Percentiles rank a stretch among this genome's conserved stretches.
These are phyloP conservation scores for Cladosporium sp. DNA, from an alignment of 2,329 filamentous ascomycete species.

Conservation along the genomic window DNA sequence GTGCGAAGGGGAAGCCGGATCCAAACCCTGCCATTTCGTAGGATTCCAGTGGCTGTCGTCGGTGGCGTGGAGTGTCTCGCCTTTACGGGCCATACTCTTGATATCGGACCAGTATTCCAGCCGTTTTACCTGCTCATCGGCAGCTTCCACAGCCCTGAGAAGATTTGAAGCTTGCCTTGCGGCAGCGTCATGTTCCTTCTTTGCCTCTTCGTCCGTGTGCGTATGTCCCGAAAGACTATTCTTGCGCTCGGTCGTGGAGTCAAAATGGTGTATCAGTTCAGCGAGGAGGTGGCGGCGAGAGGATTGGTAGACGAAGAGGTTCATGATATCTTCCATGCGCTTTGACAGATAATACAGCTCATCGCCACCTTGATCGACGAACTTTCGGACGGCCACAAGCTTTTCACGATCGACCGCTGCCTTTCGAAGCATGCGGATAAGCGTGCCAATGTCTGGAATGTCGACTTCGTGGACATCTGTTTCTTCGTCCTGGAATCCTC, in stretches of 20 bases:
- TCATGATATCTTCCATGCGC: slow-evolving; percentile 80
- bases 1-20: slow-evolving; percentile 11
- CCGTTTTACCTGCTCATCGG: slow-evolving; percentile 73
- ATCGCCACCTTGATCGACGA: slow-evolving; percentile 70
- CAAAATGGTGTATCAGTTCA: slow-evolving; percentile 59
- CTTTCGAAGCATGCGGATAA: slow-evolving; percentile 64
- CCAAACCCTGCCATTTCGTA: slow-evolving; percentile 13
- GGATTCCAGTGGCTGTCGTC: slow-evolving; percentile 10
- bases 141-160: slow-evolving; percentile 68
- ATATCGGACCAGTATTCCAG: slow-evolving; percentile 84
- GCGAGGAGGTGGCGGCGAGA: slow-evolving; percentile 74
- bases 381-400: slow-evolving; percentile 75
- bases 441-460: slow-evolving; percentile 60
- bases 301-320: slow-evolving; percentile 81
- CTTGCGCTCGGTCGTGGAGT: slow-evolving; percentile 50
- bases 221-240: slow-evolving; percentile 40
- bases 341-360: slow-evolving; percentile 73
- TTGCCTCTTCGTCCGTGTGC: slow-evolving; percentile 37
- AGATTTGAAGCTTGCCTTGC: slow-evolving; percentile 60
- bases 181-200: slow-evolving; percentile 35
- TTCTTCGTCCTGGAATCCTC: slow-evolving; percentile 34
- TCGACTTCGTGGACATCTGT: slow-evolving; percentile 49
- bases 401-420: slow-evolving; percentile 88
- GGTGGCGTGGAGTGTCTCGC: slow-evolving; percentile 1
- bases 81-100: slow-evolving; percentile 34